Percentiles rank a stretch among this genome's conserved stretches.
Evolutionary conservation across 2,329 filamentous ascomycete genomes (phyloP).

Genomic region (Fusarium subtropicale): DNA sequence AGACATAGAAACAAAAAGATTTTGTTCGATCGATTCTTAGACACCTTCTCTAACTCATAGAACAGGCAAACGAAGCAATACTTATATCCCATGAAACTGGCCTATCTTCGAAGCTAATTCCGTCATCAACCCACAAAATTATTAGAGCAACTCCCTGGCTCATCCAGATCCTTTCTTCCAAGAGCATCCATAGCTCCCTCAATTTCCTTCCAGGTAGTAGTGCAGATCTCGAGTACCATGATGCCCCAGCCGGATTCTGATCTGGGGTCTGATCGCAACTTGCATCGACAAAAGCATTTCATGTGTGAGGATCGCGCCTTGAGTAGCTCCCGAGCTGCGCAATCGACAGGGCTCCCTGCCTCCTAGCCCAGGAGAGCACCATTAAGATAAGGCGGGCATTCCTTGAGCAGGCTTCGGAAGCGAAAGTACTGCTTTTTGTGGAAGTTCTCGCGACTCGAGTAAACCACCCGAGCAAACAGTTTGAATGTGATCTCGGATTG

Average conservation of each 20-base stretch:
- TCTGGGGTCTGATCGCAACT: constrained; percentile 36
- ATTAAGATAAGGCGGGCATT: constrained; percentile 63
- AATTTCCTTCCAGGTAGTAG: constrained; percentile 49
- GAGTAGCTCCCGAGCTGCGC: constrained; percentile 44
- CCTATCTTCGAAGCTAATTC: neutral
- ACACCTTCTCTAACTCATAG: neutral
- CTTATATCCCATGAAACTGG: constrained; percentile 1
- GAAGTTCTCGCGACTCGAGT: constrained; percentile 65
- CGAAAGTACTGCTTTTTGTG: constrained; percentile 69
- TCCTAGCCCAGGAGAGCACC: constrained; percentile 48
- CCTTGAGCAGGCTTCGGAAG: constrained; percentile 72
- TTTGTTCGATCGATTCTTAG: neutral
- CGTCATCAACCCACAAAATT: neutral
- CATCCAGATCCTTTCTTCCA: constrained; percentile 48
- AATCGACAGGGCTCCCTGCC: constrained; percentile 44
- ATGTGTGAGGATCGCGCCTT: constrained; percentile 16
- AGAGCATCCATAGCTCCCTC: constrained; percentile 40
- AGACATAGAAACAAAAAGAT: neutral
- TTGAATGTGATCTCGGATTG: constrained; percentile 64
- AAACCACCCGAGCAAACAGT: constrained; percentile 70
- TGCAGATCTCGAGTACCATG: constrained; percentile 45
- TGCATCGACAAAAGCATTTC: constrained; percentile 52
- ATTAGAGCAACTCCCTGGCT: constrained; percentile 6
- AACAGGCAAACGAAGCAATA: neutral
- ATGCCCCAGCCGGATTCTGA: constrained; percentile 45